phyloP scores from a whole-genome alignment of 768 basidiomycete species.

The Termitomyces sp. region DNA sequence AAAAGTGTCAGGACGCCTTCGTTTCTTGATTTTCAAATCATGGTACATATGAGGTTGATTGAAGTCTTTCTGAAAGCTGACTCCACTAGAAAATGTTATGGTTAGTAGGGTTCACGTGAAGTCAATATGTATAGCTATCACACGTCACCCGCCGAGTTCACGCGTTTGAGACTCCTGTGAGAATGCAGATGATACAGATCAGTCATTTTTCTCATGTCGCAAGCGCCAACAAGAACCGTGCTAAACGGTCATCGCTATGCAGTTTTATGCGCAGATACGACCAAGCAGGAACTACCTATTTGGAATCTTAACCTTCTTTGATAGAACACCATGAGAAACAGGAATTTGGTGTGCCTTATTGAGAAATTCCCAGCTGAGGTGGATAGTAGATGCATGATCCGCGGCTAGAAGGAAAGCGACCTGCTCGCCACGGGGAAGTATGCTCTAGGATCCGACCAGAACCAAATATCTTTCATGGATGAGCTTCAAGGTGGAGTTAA shows the following conservation, averaged over 20 bases:
- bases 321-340: background rate
- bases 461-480: background rate
- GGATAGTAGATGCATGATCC: background rate
- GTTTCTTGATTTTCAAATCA: background rate
- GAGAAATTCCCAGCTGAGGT: background rate
- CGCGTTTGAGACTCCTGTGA: background rate
- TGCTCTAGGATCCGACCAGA: background rate
- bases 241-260: background rate
- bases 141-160: background rate
- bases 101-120: background rate
- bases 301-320: background rate
- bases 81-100: background rate
- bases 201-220: background rate
- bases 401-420: constrained; percentile 5
- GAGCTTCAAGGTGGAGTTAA: constrained; percentile 1
- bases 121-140: background rate
- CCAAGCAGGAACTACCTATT: background rate
- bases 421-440: background rate
- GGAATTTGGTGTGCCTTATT: background rate
- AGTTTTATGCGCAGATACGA: constrained; percentile 4
- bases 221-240: background rate
- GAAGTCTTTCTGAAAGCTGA: background rate
- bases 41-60: background rate
- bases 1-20: background rate
- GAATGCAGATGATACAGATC: background rate